Base-by-base conservation (phyloP, 1,284 basidiomycete species). In the Cystobasidium pallidum region DNA sequence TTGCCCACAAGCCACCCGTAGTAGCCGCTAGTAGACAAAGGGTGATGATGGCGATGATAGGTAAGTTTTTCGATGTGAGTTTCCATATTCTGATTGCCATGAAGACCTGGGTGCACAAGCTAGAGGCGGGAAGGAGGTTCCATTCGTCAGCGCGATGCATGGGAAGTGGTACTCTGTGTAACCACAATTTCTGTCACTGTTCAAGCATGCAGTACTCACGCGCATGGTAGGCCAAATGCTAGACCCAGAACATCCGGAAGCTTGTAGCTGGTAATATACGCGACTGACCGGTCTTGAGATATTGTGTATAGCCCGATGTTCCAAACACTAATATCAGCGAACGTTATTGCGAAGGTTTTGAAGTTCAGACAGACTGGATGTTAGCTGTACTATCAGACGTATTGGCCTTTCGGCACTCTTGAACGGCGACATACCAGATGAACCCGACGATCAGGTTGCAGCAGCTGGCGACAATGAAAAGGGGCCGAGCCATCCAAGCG, bases 51-150 rank as follows among this genome's bases (percentile, higher is more conserved):
- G 36, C 26, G 24, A 30, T 28, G 13, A 70, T 26, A 21, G 43
- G 32, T 51, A 49, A 36, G 26, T 61, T 70, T 21, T 49, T 47
- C n/a, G 30, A 41, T 41, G 52, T 70, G 19, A 70, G 26, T 26
- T 55, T 61, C 67, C 67, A 70, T 43, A 55, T 61, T 34, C 67
- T 41, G 34, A 61, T 55, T 3, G 57, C 67, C 55, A 70, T 61
- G 58, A 61, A 70, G 21, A 30, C 17, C 24, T 70, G 67, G 1
- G 67, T 70, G n/a, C 41, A 49, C 15, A 70, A 7, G 17, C 57
- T 70, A 19, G 4, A 52, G n/a, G 21, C 36, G 4, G 28, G 2
- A 36, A 7, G 54, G n/a, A 21, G 34, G 32, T 39, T 3, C n/a
- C n/a, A n/a, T n/a, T n/a, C n/a, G n/a, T n/a, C n/a, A n/a, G n/a